These are phyloP conservation scores for Blechomonas ayalai DNA, from an alignment of 208 protist species.

Conservation along the genomic window DNA sequence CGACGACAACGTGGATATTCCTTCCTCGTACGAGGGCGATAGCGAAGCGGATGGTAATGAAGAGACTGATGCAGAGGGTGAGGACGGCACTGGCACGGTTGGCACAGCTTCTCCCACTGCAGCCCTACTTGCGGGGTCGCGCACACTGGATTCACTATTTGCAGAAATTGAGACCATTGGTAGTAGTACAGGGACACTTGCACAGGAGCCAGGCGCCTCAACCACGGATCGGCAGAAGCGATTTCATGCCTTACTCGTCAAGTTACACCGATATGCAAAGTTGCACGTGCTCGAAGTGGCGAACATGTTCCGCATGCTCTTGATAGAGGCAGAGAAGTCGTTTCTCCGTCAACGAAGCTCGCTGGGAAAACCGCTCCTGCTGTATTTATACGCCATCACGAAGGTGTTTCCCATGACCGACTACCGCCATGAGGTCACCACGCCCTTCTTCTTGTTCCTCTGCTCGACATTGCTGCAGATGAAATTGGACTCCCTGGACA, in stretches of 20 bases:
- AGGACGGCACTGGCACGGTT: no score
- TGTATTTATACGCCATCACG: conserved; percentile 57
- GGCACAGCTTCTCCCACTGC: no score
- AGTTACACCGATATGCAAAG: conserved; percentile 45
- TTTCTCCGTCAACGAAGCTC: conserved; percentile 35
- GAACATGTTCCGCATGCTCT: conserved; percentile 60
- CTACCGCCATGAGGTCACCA: conserved; percentile 75
- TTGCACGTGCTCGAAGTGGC: conserved; percentile 44
- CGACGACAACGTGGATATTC: conserved; percentile 42
- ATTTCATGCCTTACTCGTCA: conserved; percentile 27
- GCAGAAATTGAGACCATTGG: conserved; percentile 32
- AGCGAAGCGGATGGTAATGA: conserved; percentile 13
- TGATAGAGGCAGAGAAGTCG: conserved; percentile 62
- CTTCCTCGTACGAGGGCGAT: conserved; percentile 32
- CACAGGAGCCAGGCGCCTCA: conserved; percentile 7
- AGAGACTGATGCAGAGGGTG: conserved; percentile 1
- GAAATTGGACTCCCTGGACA: conserved; percentile 30
- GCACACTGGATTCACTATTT: conserved; percentile 27
- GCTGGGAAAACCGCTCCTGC: conserved; percentile 23
- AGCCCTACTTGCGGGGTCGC: conserved; percentile 11
- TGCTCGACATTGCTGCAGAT: conserved; percentile 61
- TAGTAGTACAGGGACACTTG: not conserved
- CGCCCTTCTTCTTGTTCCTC: conserved; percentile 64
- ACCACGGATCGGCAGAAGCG: conserved; percentile 4
- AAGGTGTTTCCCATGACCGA: conserved; percentile 71